Percentiles rank a stretch among this genome's conserved stretches.
Conservation (phyloP, 768 basidiomycete genomes). For the Imleria badia region DNA sequence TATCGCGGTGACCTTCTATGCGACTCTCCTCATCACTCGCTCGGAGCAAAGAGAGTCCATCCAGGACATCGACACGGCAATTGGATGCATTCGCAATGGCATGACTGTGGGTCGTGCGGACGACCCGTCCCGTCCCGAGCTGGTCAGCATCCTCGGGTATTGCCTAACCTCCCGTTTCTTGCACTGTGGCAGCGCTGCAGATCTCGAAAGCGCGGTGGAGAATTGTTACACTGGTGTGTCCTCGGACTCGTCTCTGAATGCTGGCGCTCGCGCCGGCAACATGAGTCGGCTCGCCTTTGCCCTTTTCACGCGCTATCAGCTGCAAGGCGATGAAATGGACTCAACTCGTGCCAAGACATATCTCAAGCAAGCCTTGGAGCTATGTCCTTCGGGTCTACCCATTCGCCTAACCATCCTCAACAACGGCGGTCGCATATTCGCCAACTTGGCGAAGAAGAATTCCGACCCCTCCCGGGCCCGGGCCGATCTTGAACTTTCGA, state of each 20-base stretch:
- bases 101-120: conserved; percentile 6
- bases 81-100: conserved; percentile 8
- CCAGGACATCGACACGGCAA: conserved; percentile 17
- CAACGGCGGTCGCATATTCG: conserved; percentile 12
- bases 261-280: neutral
- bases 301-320: conserved; percentile 22
- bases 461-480: neutral
- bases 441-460: conserved; percentile 7
- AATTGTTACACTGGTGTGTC: conserved; percentile 11
- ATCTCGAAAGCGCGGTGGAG: conserved; percentile 28
- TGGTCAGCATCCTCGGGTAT: conserved; percentile 13
- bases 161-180: conserved; percentile 18
- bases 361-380: conserved; percentile 11
- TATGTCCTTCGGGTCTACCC: conserved; percentile 7
- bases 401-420: conserved; percentile 9
- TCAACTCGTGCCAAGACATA: conserved; percentile 16
- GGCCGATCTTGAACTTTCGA: conserved; percentile 16
- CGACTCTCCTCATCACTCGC: conserved; percentile 11
- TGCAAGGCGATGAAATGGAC: conserved; percentile 18
- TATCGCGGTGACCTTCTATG: neutral
- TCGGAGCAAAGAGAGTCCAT: conserved; percentile 11
- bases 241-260: conserved; percentile 2
- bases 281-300: conserved; percentile 15
- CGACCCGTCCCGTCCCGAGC: neutral
- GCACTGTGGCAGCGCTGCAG: conserved; percentile 15